A percentile compares a stretch with the other conserved stretches of the same genome.
phyloP scores from a whole-genome alignment of 495 filamentous ascomycete species.

The Aspergillus incahuasiensis region DNA sequence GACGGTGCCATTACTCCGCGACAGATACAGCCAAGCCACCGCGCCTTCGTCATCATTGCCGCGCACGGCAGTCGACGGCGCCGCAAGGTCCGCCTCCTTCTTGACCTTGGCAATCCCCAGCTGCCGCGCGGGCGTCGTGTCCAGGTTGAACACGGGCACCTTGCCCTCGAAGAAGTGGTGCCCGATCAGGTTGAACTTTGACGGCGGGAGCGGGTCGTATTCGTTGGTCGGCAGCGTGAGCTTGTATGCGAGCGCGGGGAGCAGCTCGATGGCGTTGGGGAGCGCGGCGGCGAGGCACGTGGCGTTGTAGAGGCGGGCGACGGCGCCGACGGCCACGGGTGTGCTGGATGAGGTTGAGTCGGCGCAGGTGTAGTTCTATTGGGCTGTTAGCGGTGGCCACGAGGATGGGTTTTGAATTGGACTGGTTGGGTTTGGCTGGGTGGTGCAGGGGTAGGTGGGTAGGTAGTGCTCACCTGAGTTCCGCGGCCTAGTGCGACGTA shows the following conservation, averaged over 20 bases:
- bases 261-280: slow-evolving; percentile 55
- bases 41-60: slow-evolving; percentile 54
- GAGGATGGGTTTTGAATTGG: background rate
- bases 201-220: slow-evolving; percentile 33
- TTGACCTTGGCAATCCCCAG: slow-evolving; percentile 59
- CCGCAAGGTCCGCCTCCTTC: slow-evolving; percentile 50
- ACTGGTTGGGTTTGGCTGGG: background rate
- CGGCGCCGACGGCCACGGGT: slow-evolving; percentile 66
- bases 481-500: slow-evolving; percentile 85
- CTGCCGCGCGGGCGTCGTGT: slow-evolving; percentile 49
- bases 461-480: slow-evolving; percentile 52
- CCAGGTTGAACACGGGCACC: slow-evolving; percentile 75
- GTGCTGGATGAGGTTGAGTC: slow-evolving; percentile 47
- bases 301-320: slow-evolving; percentile 83
- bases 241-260: slow-evolving; percentile 37
- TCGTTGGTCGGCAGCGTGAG: slow-evolving; percentile 39
- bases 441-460: too few species aligned
- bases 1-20: slow-evolving; percentile 48
- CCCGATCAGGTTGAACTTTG: slow-evolving; percentile 61
- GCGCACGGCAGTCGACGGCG: slow-evolving; percentile 48
- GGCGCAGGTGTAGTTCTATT: slow-evolving; percentile 86
- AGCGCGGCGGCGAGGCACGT: slow-evolving; percentile 69
- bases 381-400: background rate
- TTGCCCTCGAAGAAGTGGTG: slow-evolving; percentile 70
- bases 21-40: slow-evolving; percentile 53